Evolutionary conservation across 169 alveolate species (phyloP).

Genomic region (Amoebophrya sp.): DNA sequence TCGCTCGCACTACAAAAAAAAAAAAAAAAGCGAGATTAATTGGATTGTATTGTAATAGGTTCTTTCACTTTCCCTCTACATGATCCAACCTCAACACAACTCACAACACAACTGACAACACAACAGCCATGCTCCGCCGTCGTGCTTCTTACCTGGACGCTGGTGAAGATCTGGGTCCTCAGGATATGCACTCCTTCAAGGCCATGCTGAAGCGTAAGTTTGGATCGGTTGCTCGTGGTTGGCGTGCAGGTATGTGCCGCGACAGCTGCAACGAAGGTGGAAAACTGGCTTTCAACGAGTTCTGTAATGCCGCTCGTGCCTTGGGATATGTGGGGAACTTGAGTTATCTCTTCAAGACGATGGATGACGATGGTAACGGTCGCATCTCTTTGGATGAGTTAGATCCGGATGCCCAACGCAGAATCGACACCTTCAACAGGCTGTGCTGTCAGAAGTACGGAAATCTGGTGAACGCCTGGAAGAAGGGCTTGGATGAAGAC

Average conservation of each 20-base stretch:
- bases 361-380: not conserved
- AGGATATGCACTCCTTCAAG: not conserved
- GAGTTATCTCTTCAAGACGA: not conserved
- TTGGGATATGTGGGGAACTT: constrained; percentile 5
- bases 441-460: not conserved
- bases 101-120: not conserved
- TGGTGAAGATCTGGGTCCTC: not conserved
- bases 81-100: too few species aligned
- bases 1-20: too few species aligned
- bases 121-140: constrained; percentile 1
- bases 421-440: not conserved
- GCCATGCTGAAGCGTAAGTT: not conserved
- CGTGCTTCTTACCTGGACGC: not conserved
- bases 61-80: too few species aligned
- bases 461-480: not conserved
- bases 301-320: not conserved
- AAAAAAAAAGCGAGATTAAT: too few species aligned
- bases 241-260: constrained; percentile 2
- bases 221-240: not conserved
- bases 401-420: not conserved
- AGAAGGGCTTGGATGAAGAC: not conserved
- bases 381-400: not conserved
- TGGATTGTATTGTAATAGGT: too few species aligned
- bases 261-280: not conserved
- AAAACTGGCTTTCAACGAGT: not conserved